Base-by-base conservation (phyloP, 768 basidiomycete species). In the Heimioporus sp. region DNA sequence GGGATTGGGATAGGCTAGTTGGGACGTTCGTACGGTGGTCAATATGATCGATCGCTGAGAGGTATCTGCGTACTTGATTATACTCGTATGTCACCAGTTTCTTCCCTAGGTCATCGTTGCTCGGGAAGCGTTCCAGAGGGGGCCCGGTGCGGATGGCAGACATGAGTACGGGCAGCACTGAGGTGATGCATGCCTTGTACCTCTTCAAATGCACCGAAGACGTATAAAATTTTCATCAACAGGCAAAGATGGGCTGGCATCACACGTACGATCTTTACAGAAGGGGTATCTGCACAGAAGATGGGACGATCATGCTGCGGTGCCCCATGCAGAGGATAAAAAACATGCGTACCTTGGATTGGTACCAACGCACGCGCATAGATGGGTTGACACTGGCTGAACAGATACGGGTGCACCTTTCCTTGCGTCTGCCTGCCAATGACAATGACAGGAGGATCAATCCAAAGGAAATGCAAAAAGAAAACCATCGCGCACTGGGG, bases 361-460 rank as follows among this genome's bases (percentile, higher is more conserved):
- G 92, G 93, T 0, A 84, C 78, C 40, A 95, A 71, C 3, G 85
- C 78, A 39, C 94, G 81, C 4, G 89, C 88, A 63, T 94, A 92
- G 60, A 93, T 95, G 1, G 94, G 91, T 61, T 97, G 93, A 64
- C 87, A 91, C 63, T 96, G 95, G 56, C 90, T 92, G 76, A 95
- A 98, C n/a, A 96, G 72, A 70, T 87, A 96, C 0, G 91, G 87
- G 66, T 89, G 85, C 21, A 70, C 73, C 61, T 91, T 92, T n/a
- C 91, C 91, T 56, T 91, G 89, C 0, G 93, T 96, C 70, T 94
- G 90, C 53, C 88, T 90, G 21, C 16, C 30, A 17, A 43, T 17
- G 9, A 10, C 5, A 28, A 24, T 10, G 24, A 7, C 35, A 34
- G 13, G 35, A 12, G 5, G 35, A 13, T 35, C 35, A 35, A 16